Base-by-base conservation (phyloP, 371 early-diverging fungal species). In the Basidiobolus meristosporus region DNA sequence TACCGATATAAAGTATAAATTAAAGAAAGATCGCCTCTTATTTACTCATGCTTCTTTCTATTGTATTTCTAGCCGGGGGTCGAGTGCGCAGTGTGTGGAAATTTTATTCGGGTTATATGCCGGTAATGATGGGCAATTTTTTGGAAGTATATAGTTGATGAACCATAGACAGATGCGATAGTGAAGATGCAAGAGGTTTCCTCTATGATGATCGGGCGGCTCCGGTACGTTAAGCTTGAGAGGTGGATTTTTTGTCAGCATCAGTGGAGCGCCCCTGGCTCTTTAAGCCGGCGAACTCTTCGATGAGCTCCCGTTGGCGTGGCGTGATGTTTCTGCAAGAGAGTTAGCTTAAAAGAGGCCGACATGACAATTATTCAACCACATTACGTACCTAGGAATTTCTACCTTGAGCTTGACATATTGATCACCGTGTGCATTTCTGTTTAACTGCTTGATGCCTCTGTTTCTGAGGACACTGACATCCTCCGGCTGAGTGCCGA, bases 401-500 rank as follows among this genome's bases (percentile, higher is more conserved):
- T 59, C 53, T 10, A 92, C 73, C 45, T 80, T 75, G 19, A 92
- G 51, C 3, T 69, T 76, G 20, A 92, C 77, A 42, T 70, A 79
- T 56, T 89, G 87, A 56, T 92, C 90, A 26, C 93, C 93, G 16
- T 75, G 60, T 1, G 48, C 56, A 2, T 51, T 53, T 12, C 52
- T 46, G 35, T 63, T 63, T 36, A 80, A 36, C 19, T 66, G 59
- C 36, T 60, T 56, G 12, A 82, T 68, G 39, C 95, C 95, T 17
- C 84, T 72, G 15, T 62, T 62, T 38, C 77, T 63, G 47, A 93
- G 54, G 12, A 76, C 58, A 30, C 77, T 72, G 37, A 68, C 65
- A 16, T 90, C 91, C 18, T 75, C 80, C 1, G 90, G 88, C 49
- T 93, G 95, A 6, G 82, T 73, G 19, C 90, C 90, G 7, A 77